Base-by-base conservation (phyloP, 768 basidiomycete genomes). In the Lactifluus piperatus region DNA sequence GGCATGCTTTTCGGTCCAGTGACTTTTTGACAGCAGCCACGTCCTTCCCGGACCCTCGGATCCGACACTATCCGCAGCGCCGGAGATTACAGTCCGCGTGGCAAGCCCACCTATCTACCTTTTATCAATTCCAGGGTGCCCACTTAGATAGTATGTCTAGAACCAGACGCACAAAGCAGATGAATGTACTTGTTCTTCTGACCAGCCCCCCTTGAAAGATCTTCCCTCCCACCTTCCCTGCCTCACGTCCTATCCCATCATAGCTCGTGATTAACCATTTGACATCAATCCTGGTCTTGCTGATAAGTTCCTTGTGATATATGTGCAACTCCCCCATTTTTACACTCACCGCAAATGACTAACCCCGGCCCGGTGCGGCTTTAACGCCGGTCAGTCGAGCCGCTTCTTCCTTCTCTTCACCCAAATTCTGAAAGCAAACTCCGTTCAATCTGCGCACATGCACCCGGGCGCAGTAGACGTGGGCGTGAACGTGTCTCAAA, bases 51-150 rank as follows among this genome's bases (percentile, higher is more conserved):
- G n/a, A 9, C 39, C 53, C 48, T 60, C 58, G 53, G 58, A 51
- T 45, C 53, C 53, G 48, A 55, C 55, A 49, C 45, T 34, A 44
- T 54, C 48, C 27, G 32, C 48, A 20, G 41, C 48, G 32, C 47
- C 53, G 58, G 58, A 60, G 47, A 59, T 54, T 54, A 45, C 16
- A 14, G 26, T 34, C 48, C 58, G 54, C 58, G 48, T 55, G 58
- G 36, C 48, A 32, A 60, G 54, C 41, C n/a, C n/a, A n/a, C n/a
- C 20, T 47, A 44, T 54, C 48, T 59, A 13, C 30, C 24, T 26
- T 43, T 32, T 14, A 54, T 44, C 52, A 44, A 32, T 32, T 44
- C 1, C 41, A 43, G 29, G 20, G 39, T 16, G n/a, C 39, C 43
- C 22, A 44, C 20, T 8, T 16, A 18, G 37, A 39, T 22, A 44